Evolutionary conservation across 2,329 filamentous ascomycete species (phyloP), one percentile per base, ranked within the genome.

Genomic region (Xylaria sp.): DNA sequence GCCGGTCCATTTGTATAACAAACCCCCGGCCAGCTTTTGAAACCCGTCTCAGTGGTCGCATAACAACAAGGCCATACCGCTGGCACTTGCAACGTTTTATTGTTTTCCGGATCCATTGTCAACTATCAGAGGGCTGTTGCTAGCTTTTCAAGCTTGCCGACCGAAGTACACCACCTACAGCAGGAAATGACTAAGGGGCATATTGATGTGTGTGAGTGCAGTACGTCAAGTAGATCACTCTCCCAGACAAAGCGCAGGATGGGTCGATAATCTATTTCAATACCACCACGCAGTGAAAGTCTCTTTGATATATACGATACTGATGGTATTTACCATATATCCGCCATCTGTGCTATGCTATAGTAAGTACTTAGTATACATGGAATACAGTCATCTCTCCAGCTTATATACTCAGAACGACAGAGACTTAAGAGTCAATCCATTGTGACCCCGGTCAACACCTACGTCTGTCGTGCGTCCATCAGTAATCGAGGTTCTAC

Each of bases 1-100:
- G 18, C 41, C 41, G 57, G 62, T 28, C 55, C 46, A 56, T 58
- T 55, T 57, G 62, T 58, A 58, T 57, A 59, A 64, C 34, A 66
- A 65, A 28, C 18, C 39, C 39, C 62, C 50, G 52, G 37, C 51
- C 63, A 58, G 50, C 39, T n/a, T 51, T 23, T 56, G 51, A 63
- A 50, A 46, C 25, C 32, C 58, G 37, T 32, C 62, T 65, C 65
- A 66, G 51, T 20, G 70, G 70, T 63, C 68, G 70, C 70, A 70
- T 72, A 55, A 68, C 20, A 72, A 68, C 60, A 66, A 48, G 67
- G 32, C 70, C 32, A 32, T 50, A 41, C 57, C 59, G 56, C 63
- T 58, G 59, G 44, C 41, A 15, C 37, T 52, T 62, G 20, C 56
- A 58, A 62, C 20, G 39, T 63, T 54, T 48, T 64, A 32, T 56